phyloP scores from a whole-genome alignment of 1,284 basidiomycete species.

The Melampsora americana region DNA sequence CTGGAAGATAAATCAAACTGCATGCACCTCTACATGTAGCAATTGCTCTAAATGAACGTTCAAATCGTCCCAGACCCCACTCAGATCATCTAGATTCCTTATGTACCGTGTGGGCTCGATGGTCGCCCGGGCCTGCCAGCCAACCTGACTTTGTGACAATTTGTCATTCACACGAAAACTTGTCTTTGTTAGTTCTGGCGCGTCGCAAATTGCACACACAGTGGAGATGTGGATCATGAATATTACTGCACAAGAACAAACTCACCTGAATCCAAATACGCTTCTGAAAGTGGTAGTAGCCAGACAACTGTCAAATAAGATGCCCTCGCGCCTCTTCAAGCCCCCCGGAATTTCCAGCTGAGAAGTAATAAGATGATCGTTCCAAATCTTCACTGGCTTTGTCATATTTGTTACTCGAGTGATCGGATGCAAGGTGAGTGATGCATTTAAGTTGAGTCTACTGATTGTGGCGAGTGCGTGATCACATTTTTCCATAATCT shows the following conservation, averaged over 20 bases:
- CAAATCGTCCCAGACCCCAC: slow-evolving; percentile 4
- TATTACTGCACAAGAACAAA: not conserved
- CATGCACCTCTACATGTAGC: not conserved
- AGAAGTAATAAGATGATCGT: not conserved
- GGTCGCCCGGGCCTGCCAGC: slow-evolving; percentile 8
- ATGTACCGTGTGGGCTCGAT: slow-evolving; percentile 4
- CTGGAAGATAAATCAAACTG: too few relatives aligned
- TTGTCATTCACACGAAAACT: too few relatives aligned
- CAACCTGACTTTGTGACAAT: not conserved
- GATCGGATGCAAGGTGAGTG: not conserved
- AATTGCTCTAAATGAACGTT: not conserved
- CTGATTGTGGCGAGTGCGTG: not conserved
- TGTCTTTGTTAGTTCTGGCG: too few relatives aligned
- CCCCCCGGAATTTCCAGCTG: not conserved
- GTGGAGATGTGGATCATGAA: too few relatives aligned
- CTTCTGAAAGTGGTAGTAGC: not conserved
- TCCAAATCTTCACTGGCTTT: not conserved
- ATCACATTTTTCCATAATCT: not conserved
- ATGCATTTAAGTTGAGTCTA: not conserved
- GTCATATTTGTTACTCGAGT: not conserved
- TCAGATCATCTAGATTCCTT: not conserved
- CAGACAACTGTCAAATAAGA: not conserved
- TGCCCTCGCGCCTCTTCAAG: not conserved
- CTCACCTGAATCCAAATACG: not conserved
- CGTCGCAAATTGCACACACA: too few relatives aligned